Base-by-base conservation (phyloP, 2,329 filamentous ascomycete species). In the Pseudovirgaria hyperparasitica region DNA sequence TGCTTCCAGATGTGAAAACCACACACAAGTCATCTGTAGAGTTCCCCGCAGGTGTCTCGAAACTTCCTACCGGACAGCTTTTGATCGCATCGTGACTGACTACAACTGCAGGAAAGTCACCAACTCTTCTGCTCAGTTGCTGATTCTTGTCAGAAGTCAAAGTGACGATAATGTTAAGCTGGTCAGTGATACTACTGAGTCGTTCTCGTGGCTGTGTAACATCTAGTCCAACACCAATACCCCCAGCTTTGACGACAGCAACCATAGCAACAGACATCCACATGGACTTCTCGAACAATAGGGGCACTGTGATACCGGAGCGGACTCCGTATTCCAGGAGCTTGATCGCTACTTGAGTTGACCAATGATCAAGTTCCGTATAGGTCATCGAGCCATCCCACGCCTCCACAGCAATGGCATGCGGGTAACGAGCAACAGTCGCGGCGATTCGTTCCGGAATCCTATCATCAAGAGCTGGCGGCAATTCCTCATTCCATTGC, bases 11-110 rank as follows among this genome's bases (percentile, higher is more conserved):
- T 27, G 27, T 37, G 22, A 27, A 34, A 17, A 31, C 31, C 6
- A 43, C 27, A 14, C 22, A 29, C n/a, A n/a, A n/a, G n/a, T n/a
- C n/a, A n/a, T n/a, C 72, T 3, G 62, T 57, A 14, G 67, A 61
- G 13, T 63, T 54, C 62, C 54, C 0, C 51, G 42, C 1, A 58
- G 49, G 5, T 51, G 37, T 1, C 49, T 45, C 1, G 50, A 38
- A 1, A 42, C 25, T 5, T 35, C 40, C 1, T 52, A 30, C 42
- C 34, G 35, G 34, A 33, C 47, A 49, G 23, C 39, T 7, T 57
- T 51, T 20, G 60, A 52, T 12, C 57, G 54, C 28, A 50, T 58
- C 13, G 54, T 51, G 20, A 55, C 60, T 21, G 51, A 49, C 19
- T 6, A 36, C 32, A 6, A 45, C 22, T 6, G 42, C 36, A n/a